Conservation (phyloP, 768 basidiomycete genomes). For the Rhodosporidiobolus sp. region DNA sequence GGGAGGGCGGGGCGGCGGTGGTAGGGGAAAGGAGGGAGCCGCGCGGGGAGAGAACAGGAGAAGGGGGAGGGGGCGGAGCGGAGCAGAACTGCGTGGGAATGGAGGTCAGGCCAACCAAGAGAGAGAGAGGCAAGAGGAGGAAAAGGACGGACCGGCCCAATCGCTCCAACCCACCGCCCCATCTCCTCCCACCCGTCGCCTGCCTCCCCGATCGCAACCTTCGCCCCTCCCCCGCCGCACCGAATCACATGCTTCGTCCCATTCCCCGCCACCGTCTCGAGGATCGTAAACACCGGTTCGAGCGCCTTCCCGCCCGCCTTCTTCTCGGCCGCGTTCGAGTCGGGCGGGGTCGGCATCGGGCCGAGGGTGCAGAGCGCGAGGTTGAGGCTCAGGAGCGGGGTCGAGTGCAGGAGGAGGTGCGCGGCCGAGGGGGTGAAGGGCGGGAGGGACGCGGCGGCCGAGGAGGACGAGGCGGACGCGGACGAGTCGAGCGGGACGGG, state of each 20-base stretch:
- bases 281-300: slow-evolving; percentile 36
- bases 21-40: not conserved
- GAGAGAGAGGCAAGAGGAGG: not conserved
- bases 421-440: slow-evolving; percentile 9
- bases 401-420: slow-evolving; percentile 21
- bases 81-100: slow-evolving; percentile 4
- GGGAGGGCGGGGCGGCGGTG: not conserved
- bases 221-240: slow-evolving; percentile 14
- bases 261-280: slow-evolving; percentile 27
- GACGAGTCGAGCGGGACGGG: not conserved
- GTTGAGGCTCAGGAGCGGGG: slow-evolving; percentile 22
- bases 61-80: not conserved
- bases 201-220: not conserved
- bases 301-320: slow-evolving; percentile 6
- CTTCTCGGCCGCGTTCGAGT: not conserved
- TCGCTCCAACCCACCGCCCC: slow-evolving; percentile 26
- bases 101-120: not conserved
- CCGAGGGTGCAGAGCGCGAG: slow-evolving; percentile 31
- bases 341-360: slow-evolving; percentile 36
- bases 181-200: slow-evolving; percentile 31
- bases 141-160: slow-evolving; percentile 18
- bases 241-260: slow-evolving; percentile 31
- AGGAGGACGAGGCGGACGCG: not conserved
- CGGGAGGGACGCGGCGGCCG: not conserved
- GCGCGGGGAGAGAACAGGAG: not conserved